Evolutionary conservation across 2,329 filamentous ascomycete genomes (phyloP).

Genomic region (Dissoconium aciculare): DNA sequence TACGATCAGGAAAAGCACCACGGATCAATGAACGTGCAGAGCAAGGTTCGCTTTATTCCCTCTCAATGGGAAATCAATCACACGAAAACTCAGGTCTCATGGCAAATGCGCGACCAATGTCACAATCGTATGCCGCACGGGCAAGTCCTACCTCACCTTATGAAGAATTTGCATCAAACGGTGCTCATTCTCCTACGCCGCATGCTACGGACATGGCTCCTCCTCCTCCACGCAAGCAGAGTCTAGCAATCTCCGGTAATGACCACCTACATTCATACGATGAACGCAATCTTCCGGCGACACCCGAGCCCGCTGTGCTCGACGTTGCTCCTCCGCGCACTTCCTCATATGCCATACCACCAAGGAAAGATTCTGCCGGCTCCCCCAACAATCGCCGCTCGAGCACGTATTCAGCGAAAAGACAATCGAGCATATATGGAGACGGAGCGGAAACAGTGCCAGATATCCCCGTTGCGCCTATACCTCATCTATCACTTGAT

Average conservation of each 20-base stretch:
- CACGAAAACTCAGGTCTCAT: constrained; percentile 36
- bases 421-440: constrained; percentile 18
- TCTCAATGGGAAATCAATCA: constrained; percentile 32
- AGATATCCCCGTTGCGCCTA: constrained; percentile 2
- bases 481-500: constrained; percentile 13
- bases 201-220: neutral
- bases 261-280: neutral
- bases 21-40: constrained; percentile 20
- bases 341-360: constrained; percentile 10
- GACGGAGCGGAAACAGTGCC: constrained; percentile 12
- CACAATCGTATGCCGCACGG: constrained; percentile 34
- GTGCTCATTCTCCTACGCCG: neutral
- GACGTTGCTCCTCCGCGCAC: constrained; percentile 9
- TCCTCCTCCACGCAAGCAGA: neutral
- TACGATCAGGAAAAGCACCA: constrained; percentile 9
- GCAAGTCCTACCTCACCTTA: constrained; percentile 23
- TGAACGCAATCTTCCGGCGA: constrained; percentile 2
- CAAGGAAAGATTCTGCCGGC: constrained; percentile 15
- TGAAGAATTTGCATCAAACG: no score
- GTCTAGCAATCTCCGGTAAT: neutral
- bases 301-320: constrained; percentile 11
- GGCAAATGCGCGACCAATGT: constrained; percentile 44
- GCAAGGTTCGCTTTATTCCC: constrained; percentile 37
- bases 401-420: constrained; percentile 4
- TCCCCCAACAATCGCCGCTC: constrained; percentile 8